phyloP scores from a whole-genome alignment of 1,139 yeast species.

The Sugiyamaella sp. region DNA sequence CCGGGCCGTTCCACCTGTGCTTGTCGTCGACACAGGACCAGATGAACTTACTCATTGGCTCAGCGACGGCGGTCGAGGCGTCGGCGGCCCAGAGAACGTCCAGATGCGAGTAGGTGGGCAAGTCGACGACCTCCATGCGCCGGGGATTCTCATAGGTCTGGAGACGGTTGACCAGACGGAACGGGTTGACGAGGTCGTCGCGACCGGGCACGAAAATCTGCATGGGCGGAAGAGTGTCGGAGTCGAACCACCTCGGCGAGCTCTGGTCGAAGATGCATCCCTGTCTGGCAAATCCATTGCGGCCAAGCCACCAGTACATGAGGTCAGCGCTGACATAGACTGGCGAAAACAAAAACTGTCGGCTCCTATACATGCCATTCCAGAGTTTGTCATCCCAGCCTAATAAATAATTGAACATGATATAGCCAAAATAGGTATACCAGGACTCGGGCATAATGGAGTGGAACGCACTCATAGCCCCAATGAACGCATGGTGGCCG shows the following conservation, averaged over 20 bases:
- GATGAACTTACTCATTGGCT: slow-evolving; percentile 45
- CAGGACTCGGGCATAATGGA: slow-evolving; percentile 49
- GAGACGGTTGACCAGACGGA: slow-evolving; percentile 54
- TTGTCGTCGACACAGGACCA: slow-evolving; percentile 32
- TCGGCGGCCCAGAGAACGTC: slow-evolving; percentile 91
- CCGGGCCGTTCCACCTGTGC: slow-evolving; percentile 18
- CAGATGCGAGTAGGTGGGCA: slow-evolving; percentile 71
- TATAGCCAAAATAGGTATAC: slow-evolving; percentile 67
- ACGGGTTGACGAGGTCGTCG: slow-evolving; percentile 71
- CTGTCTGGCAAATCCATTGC: slow-evolving; percentile 54
- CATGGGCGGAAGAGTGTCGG: slow-evolving; percentile 53
- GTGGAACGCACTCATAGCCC: slow-evolving; percentile 38
- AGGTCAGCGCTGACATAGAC: slow-evolving; percentile 75
- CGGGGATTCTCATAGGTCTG: slow-evolving; percentile 51
- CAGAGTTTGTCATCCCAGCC: slow-evolving; percentile 84
- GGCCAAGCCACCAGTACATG: slow-evolving; percentile 89
- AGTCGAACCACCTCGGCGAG: slow-evolving; percentile 59
- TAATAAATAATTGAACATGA: slow-evolving; percentile 81
- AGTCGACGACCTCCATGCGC: slow-evolving; percentile 37
- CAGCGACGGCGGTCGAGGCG: slow-evolving; percentile 57
- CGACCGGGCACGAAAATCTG: slow-evolving; percentile 62
- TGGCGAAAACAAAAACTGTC: slow-evolving; percentile 86
- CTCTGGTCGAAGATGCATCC: slow-evolving; percentile 56
- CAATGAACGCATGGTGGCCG: slow-evolving; percentile 49
- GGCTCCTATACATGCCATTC: slow-evolving; percentile 65